Base-by-base conservation (phyloP, 2,329 filamentous ascomycete species). In the Gremmenia infestans region DNA sequence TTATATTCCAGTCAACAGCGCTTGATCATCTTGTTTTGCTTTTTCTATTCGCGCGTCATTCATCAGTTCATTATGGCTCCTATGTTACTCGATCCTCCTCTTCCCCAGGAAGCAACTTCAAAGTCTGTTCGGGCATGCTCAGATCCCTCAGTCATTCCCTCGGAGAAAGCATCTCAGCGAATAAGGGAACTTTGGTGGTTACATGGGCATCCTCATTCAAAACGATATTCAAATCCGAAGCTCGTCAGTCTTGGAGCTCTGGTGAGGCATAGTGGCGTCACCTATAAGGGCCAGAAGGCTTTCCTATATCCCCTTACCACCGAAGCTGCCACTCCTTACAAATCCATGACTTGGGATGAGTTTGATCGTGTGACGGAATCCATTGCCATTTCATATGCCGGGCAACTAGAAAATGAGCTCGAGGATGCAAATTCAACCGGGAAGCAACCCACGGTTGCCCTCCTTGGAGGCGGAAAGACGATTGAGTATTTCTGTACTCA, bases 191-290 rank as follows among this genome's bases (percentile, higher is more conserved):
- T 69, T n/a, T 71, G 68, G 67, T 65, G 59, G 55, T 53, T 68
- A 15, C 68, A 71, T 57, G 69, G 69, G 4, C 61, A 69, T 52
- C 66, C 65, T 50, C 66, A 68, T 54, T 67, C 63, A 11, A 65
- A 60, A 25, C 62, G 67, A 45, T 70, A 68, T 57, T 59, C 62
- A 4, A 54, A 71, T 54, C 62, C 64, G 22, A 63, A 61, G 14
- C 59, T 71, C 19, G 59, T 62, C 50, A 70, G 65, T 48, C 55
- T 71, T 28, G 60, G 60, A 53, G 64, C 67, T 49, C 57, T 71
- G 39, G 59, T 70, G 12, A 59, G 63, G 15, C 62, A 67, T 56
- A 62, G 66, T 60, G 65, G 63, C 5, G 14, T 28, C 12, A 54
- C 56, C 11, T 67, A 66, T 51, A 62, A 62, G 15, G 56, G 54